Conservation (phyloP, 2,329 filamentous ascomycete genomes). For the Pseudocercospora fijiensis region DNA sequence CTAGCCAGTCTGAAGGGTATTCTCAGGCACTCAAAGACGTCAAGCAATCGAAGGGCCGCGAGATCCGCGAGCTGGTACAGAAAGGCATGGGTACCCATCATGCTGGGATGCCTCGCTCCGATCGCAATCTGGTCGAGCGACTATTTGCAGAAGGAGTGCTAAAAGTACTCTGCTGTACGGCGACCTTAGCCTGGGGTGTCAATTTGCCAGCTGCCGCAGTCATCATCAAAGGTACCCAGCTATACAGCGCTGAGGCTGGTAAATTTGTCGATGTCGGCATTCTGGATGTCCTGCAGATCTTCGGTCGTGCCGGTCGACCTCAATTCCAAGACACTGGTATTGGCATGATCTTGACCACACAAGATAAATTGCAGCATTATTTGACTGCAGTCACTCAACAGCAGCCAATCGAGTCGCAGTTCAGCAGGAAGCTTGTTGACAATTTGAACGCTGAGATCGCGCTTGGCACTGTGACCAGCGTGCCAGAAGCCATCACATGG, state of each 20-base stretch:
- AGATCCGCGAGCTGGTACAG: constrained; percentile 82
- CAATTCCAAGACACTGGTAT: constrained; percentile 98
- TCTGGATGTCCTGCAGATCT: constrained; percentile 94
- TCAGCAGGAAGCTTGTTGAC: constrained; percentile 89
- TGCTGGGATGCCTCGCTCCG: constrained; percentile 90
- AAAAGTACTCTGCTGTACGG: constrained; percentile 96
- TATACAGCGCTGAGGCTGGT: constrained; percentile 94
- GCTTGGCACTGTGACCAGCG: constrained; percentile 89
- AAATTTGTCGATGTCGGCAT: constrained; percentile 97
- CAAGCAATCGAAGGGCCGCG: constrained; percentile 78
- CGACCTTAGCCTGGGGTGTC: constrained; percentile 96
- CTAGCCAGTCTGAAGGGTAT: constrained; percentile 73
- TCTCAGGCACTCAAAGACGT: constrained; percentile 78
- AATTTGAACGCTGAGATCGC: constrained; percentile 95
- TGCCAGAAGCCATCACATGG: constrained; percentile 92
- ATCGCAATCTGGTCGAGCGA: constrained; percentile 92
- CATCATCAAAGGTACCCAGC: constrained; percentile 95
- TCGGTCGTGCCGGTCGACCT: constrained; percentile 94
- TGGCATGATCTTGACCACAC: constrained; percentile 94
- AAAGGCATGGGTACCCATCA: constrained; percentile 96
- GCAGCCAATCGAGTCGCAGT: constrained; percentile 94
- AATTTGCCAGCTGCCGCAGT: constrained; percentile 96
- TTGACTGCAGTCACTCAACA: constrained; percentile 91
- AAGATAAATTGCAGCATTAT: constrained; percentile 91
- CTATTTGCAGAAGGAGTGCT: constrained; percentile 90